Base-by-base conservation (phyloP, 108 stramenopile species). In the Skeletonema potamos region DNA sequence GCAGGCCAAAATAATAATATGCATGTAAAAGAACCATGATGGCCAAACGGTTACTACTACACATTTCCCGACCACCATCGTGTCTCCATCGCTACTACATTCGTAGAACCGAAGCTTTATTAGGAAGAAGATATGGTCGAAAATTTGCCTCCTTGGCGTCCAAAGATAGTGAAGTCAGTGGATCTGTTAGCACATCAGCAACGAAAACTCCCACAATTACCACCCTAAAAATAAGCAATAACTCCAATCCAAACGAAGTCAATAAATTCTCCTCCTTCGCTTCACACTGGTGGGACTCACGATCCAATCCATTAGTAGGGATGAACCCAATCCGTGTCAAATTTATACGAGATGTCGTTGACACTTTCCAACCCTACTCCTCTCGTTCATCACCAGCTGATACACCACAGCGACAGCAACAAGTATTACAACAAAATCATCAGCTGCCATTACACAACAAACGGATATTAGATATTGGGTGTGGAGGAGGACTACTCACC, bases 401-500 rank as follows among this genome's bases (percentile, higher is more conserved):
- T 27, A 22, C 26, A 22, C 32, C 28, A 66, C 11, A 15, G 27
- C n/a, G 8, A 62, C 63, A 17, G 20, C 3, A 51, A 5, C 5
- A 7, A n/a, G 39, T 15, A 41, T 15, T 15, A 27, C 34, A 17
- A 26, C 56, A 36, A 30, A 17, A 7, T 11, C 6, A 20, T 20
- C 54, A 58, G 37, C 55, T 68, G 6, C 64, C 55, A 60, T 61
- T 68, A 7, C 34, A 76, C n/a, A 44, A 77, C 22, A 72, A 54
- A 41, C 37, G 56, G 27, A 26, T 46, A 24, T 60, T 76, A 28
- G 97, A 97, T 74, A 88, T 96, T 44, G 97, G 95, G 43, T 98
- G 97, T 77, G 97, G 97, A 27, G 97, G 97, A 8, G 97, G 97
- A 2, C 72, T 98, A 24, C 78, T 97, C 11, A 90, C 94, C 12